Base-by-base conservation (phyloP, 1,284 basidiomycete genomes). In the Cryptococcus sp. region DNA sequence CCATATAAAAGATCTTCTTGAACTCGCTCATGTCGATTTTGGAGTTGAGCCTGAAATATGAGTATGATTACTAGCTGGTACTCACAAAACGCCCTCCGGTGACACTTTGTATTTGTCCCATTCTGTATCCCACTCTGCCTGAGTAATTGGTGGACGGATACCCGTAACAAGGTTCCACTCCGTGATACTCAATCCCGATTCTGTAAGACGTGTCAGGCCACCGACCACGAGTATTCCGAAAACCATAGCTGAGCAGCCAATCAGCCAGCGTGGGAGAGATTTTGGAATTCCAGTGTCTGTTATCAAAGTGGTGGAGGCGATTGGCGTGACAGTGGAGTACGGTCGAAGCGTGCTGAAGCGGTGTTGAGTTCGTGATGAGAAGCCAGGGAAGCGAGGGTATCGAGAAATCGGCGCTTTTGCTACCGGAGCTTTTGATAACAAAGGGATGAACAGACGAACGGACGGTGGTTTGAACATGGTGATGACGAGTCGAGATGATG, bases 1-100 rank as follows among this genome's bases (percentile, higher is more conserved):
- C 96, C 96, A 95, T 96, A 79, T 88, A 89, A 79, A 94, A 99
- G 63, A 99, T 98, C 59, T 82, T 83, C 78, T 98, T 98, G 80
- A 99, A 99, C 68, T 98, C 89, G 30, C 86, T 81, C 52, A 98
- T 78, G 8, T 85, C 83, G 62, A 98, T 93, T 37, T 86, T 84
- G 59, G 88, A 86, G 77, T 98, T 98, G 62, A 95, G 79, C 63
- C 92, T 95, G 65, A 14, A 2, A 14, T 62, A 50, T 57, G 55
- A 45, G 5, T n/a, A 45, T 23, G 30, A n/a, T 41, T 8, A 43
- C 5, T 37, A 30, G 11, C 8, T 14, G 30, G 6, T 13, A 82
- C 89, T 70, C 74, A 95, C 91, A 96, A 73, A 72, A 90, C 88
- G 76, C 91, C 98, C 77, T 99, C 96, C 0, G 96, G 96, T 3